Conservation (phyloP, 108 stramenopile species). For the Poteriospumella lacustris region DNA sequence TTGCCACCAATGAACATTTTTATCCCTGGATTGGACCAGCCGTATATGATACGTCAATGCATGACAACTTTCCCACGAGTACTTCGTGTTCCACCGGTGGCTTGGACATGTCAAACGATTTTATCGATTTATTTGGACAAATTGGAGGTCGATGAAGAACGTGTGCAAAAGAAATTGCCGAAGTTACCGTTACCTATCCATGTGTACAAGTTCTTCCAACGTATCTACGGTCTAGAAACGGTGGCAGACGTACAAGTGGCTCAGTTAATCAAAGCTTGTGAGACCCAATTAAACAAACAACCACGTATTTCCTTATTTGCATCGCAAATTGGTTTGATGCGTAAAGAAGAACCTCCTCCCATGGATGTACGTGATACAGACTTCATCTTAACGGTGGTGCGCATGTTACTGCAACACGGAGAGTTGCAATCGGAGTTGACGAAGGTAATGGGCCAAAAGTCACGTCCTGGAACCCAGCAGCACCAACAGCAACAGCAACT, state of each 20-base stretch:
- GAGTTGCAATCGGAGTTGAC: slow-evolving; percentile 13
- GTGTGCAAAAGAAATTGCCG: no score
- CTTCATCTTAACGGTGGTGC: background rate
- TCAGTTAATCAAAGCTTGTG: slow-evolving; percentile 11
- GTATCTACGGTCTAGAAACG: background rate
- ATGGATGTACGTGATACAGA: slow-evolving; percentile 28
- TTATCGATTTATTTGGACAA: slow-evolving; percentile 17
- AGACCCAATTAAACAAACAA: background rate
- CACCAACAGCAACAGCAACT: no score
- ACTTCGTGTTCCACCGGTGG: background rate
- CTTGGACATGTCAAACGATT: slow-evolving; percentile 28
- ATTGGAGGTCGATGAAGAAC: background rate
- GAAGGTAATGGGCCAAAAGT: no score
- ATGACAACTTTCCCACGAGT: slow-evolving; percentile 15
- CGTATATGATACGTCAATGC: background rate
- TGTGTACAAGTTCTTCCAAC: slow-evolving; percentile 13
- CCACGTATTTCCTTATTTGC: slow-evolving; percentile 20
- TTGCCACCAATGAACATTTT: background rate
- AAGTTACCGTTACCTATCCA: background rate
- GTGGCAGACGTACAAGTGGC: slow-evolving; percentile 7
- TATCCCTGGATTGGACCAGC: background rate
- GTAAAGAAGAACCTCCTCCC: slow-evolving; percentile 12
- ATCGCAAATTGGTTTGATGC: background rate
- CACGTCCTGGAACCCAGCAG: no score
- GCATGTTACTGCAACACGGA: background rate